Evolutionary conservation across 306 rosid genomes (phyloP).

Genomic region (Quercus parvula): DNA sequence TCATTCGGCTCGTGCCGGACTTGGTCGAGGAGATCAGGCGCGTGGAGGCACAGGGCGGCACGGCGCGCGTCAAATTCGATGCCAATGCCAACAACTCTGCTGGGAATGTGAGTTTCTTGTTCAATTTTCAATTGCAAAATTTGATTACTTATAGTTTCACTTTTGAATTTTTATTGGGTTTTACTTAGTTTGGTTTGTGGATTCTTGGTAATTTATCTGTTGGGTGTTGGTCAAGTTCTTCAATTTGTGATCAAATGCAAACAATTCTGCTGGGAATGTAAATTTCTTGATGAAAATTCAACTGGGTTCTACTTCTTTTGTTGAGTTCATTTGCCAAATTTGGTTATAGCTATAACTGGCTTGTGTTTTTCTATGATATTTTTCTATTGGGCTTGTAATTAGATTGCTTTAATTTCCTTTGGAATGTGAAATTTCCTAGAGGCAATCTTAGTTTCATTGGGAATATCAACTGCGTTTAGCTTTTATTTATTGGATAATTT

Average conservation of each 20-base stretch:
- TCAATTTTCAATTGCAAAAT: not conserved
- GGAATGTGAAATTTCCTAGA: not conserved
- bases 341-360: not conserved
- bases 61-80: constrained; percentile 77
- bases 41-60: constrained; percentile 76
- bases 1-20: constrained; percentile 76
- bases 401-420: not conserved
- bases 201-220: not conserved
- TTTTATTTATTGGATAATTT: not conserved
- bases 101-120: constrained; percentile 63
- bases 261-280: constrained; percentile 62
- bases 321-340: not conserved
- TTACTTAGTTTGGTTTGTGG: not conserved
- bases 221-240: not conserved
- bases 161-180: not conserved
- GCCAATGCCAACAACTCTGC: constrained; percentile 42
- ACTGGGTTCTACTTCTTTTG: not conserved
- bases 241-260: constrained; percentile 13
- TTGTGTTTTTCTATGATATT: too few species aligned
- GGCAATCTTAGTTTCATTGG: too few species aligned
- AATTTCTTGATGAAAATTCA: constrained; percentile 12
- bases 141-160: not conserved
- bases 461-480: not conserved
- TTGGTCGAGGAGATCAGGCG: constrained; percentile 96
- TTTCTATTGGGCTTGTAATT: not conserved